Evolutionary conservation across 2,329 filamentous ascomycete species (phyloP).

Genomic region (Penicillium sp.): DNA sequence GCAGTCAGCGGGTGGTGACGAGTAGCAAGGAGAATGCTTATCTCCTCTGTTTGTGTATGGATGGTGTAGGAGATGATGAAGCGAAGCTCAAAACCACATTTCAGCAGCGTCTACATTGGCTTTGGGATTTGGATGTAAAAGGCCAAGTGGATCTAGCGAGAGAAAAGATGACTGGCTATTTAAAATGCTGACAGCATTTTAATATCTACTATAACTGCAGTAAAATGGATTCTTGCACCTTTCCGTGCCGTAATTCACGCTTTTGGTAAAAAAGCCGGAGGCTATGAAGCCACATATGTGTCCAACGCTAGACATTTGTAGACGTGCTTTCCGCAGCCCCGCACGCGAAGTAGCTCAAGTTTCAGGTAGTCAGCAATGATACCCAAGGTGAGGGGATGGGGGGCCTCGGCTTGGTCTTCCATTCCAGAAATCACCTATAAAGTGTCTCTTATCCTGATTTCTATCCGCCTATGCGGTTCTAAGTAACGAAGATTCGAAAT

Average conservation of each 20-base stretch:
- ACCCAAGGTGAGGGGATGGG: neutral
- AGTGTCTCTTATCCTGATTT: neutral
- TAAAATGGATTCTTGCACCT: neutral
- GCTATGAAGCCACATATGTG: neutral
- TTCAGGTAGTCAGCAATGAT: neutral
- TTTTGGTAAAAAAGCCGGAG: neutral
- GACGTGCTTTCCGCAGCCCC: neutral
- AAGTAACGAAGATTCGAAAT: slow-evolving; percentile 25
- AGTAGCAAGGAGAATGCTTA: slow-evolving; percentile 49
- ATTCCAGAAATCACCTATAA: neutral
- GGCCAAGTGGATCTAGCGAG: slow-evolving; percentile 26
- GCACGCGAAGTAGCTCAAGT: neutral
- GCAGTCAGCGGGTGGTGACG: slow-evolving; percentile 51
- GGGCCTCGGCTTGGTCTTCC: neutral
- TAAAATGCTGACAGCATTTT: neutral
- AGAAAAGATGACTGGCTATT: slow-evolving; percentile 13
- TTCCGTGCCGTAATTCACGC: neutral
- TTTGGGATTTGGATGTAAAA: slow-evolving; percentile 36
- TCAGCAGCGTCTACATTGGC: slow-evolving; percentile 28
- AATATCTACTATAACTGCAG: neutral
- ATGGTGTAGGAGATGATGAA: slow-evolving; percentile 28
- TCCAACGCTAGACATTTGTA: neutral
- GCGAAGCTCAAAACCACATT: slow-evolving; percentile 24
- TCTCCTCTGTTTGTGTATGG: slow-evolving; percentile 27
- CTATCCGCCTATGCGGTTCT: neutral